These are phyloP conservation scores for Dictyostelium firmibasis DNA, from an alignment of 78 protist genomes.

Conservation along the genomic window DNA sequence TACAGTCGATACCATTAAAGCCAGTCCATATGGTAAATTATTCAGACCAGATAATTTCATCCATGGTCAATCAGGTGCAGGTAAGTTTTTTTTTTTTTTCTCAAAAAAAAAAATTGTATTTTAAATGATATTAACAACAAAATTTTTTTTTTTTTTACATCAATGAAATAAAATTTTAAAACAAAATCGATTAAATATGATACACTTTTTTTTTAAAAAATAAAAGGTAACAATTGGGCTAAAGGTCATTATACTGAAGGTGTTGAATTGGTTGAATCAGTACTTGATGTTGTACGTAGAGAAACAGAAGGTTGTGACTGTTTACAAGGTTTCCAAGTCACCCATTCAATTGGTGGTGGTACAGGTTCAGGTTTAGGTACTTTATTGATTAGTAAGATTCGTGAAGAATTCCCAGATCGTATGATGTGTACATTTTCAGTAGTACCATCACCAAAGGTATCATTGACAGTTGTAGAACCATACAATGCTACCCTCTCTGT, in stretches of 20 bases:
- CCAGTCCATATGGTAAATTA: slow-evolving; percentile 94
- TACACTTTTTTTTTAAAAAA: too few species aligned
- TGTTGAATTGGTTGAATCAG: slow-evolving; percentile 96
- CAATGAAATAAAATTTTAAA: not conserved
- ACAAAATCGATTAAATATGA: too few species aligned
- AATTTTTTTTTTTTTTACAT: not conserved
- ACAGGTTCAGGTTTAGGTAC: slow-evolving; percentile 99
- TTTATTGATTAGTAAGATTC: slow-evolving; percentile 91
- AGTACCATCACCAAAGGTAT: slow-evolving; percentile 98
- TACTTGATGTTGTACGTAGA: slow-evolving; percentile 97
- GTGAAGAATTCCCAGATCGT: slow-evolving; percentile 98
- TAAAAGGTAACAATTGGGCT: slow-evolving; percentile 98
- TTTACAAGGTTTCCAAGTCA: slow-evolving; percentile 99
- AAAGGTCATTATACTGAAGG: slow-evolving; percentile 98
- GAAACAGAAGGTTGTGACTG: slow-evolving; percentile 98
- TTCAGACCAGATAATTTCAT: slow-evolving; percentile 98
- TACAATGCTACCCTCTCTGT: slow-evolving; percentile 99
- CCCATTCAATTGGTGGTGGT: slow-evolving; percentile 99
- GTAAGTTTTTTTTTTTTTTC: slow-evolving; percentile 3
- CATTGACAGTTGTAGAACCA: slow-evolving; percentile 99
- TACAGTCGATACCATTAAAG: slow-evolving; percentile 96
- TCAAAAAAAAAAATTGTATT: slow-evolving; percentile 77
- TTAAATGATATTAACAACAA: not conserved
- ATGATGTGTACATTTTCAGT: slow-evolving; percentile 98
- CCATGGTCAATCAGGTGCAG: slow-evolving; percentile 95